phyloP scores from a whole-genome alignment of 306 rosid genomes.

The Pyrus betulifolia region DNA sequence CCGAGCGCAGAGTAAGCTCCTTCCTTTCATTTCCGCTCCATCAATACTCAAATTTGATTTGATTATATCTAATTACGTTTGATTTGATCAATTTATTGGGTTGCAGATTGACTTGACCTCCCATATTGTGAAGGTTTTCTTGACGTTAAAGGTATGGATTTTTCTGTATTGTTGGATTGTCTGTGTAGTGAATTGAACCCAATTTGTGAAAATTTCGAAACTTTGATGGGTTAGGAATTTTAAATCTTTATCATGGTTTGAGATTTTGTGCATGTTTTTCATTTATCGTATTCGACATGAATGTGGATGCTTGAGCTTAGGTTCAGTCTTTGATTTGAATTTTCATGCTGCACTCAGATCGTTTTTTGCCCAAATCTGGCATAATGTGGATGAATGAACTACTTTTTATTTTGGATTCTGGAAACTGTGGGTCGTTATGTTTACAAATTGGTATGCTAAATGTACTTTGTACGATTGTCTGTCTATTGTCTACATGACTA shows the following conservation, averaged over 20 bases:
- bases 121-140: slow-evolving; percentile 73
- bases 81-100: neutral
- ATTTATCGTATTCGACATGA: neutral
- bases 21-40: neutral
- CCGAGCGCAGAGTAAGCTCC: slow-evolving; percentile 82
- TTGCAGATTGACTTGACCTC: slow-evolving; percentile 88
- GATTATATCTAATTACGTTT: neutral
- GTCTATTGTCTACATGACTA: too few relatives aligned
- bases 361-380: neutral
- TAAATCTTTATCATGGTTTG: neutral
- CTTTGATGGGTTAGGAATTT: neutral
- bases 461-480: too few relatives aligned
- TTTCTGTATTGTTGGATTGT: neutral
- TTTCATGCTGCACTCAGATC: neutral
- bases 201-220: neutral
- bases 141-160: slow-evolving; percentile 73
- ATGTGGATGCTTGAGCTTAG: neutral
- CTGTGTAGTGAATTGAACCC: neutral
- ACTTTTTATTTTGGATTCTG: neutral
- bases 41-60: neutral
- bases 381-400: neutral
- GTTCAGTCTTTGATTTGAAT: neutral
- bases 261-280: neutral
- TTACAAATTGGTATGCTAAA: neutral
- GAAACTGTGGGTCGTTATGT: neutral